Base-by-base conservation (phyloP, 148 eudicot species). In the Dianthus caryophyllus region DNA sequence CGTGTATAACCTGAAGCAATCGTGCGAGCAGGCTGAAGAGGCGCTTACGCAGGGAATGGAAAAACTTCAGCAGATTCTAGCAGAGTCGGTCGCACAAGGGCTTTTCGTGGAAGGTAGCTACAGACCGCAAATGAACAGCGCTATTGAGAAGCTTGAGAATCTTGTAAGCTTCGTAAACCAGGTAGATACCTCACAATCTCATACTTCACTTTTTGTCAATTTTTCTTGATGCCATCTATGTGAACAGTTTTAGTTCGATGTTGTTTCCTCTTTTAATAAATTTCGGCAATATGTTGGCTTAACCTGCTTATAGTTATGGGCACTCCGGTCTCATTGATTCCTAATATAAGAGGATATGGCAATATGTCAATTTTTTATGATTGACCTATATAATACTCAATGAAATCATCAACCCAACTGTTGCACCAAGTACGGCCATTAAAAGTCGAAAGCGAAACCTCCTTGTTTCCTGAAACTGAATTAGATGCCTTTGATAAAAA, bases 1-100 rank as follows among this genome's bases (percentile, higher is more conserved):
- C 13, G 80, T 86, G 43, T 50, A 65, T 46, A 86, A 78, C 72
- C 97, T 94, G 9, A 75, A 30, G 44, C 96, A 88, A 65, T 80
- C 88, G 20, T 86, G 93, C 57, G 97, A 90, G 75, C 98, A 93
- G 80, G 91, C 90, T 11, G 98, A 93, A 80, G 98, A 85, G 69
- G 96, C 98, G 8, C 80, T 91, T 25, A 75, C 97, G 51, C 96
- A 83, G 53, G 98, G 98, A 64, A 85, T 92, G 96, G 96, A 86
- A 2, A 90, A 78, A 73, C 97, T 94, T 30, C 93, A 79, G 77
- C 87, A 82, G 36, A 86, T 66, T 56, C 49, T 94, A 41, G 83
- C 88, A 0, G 87, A 83, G 71, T 67, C 88, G 36, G 73, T 94
- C 30, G 88, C 87, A 47, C 78, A 76, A 71, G 87, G 88, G 64